Conservation (phyloP, 75 land plant species). For the Picea glauca region DNA sequence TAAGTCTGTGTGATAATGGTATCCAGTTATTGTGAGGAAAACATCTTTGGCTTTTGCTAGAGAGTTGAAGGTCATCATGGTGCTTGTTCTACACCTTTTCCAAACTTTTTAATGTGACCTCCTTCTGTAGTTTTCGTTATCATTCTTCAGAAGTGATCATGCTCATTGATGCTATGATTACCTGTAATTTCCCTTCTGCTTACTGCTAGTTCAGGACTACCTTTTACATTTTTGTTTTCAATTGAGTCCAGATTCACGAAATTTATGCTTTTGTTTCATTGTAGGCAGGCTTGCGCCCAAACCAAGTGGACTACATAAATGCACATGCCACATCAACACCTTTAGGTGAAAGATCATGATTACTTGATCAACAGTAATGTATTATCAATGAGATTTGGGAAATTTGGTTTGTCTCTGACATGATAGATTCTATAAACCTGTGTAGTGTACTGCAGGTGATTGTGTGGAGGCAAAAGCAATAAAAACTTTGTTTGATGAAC, state of each 20-base stretch:
- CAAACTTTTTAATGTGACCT: neutral
- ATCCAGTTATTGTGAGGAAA: too few species aligned
- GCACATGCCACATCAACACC: slow-evolving; percentile 99
- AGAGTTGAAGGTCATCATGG: neutral
- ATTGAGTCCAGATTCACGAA: neutral
- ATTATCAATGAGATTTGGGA: neutral
- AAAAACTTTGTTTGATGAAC: slow-evolving; percentile 63
- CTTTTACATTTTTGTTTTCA: neutral
- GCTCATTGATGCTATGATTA: neutral
- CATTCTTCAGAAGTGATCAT: neutral
- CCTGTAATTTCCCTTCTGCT: neutral
- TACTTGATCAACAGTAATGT: neutral
- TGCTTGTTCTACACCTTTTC: neutral
- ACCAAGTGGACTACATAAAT: slow-evolving; percentile 90
- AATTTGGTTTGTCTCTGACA: neutral
- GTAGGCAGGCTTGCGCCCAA: slow-evolving; percentile 82
- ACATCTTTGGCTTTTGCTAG: too few species aligned
- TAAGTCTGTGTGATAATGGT: too few species aligned
- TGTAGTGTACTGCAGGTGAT: slow-evolving; percentile 56
- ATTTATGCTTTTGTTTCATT: slow-evolving; percentile 1
- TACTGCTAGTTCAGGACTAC: neutral
- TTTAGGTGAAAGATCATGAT: slow-evolving; percentile 45
- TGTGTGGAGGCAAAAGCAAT: slow-evolving; percentile 88
- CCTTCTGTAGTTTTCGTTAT: neutral
- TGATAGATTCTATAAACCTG: neutral